Evolutionary conservation across 352 stramenopile genomes (phyloP), one percentile per base, ranked within the genome.

Genomic region (Globisporangium abappressorium): DNA sequence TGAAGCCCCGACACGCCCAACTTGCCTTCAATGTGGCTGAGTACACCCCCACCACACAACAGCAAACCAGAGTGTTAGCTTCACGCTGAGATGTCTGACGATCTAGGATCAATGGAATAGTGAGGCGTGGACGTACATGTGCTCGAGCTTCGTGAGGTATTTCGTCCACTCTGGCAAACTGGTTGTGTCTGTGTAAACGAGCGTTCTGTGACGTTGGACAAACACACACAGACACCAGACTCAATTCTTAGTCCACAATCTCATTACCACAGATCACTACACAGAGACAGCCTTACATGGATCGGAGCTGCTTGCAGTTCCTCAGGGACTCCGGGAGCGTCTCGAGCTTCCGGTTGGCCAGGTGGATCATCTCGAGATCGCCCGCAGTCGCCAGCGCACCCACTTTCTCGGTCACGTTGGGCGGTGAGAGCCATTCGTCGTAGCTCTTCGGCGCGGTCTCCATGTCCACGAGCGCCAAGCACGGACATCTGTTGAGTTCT

Each of bases 161-260:
- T 71, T 82, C 43, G 69, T 70, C 77, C 79, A 83, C 2, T 38
- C 53, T 6, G 79, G 75, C 15, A 87, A n/a, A 5, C 61, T 71
- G 14, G 64, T 33, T 0, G 71, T 87, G 53, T 83, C 70, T 0
- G 77, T 79, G 56, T 87, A 81, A 3, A 80, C 69, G 18, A 87
- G 63, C 0, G 79, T 74, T 15, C 77, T 87, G 41, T 2, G 6
- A n/a, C 4, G 6, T 49, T 8, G 5, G 1, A 8, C 41, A 47
- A 46, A 34, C 49, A 62, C 15, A 34, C 65, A 69, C 22, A 49
- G 1, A 60, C 26, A 30, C 4, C n/a, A 18, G 41, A 11, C 0
- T 18, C 12, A 34, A 20, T 20, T 33, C 0, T 24, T 11, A 54
- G 36, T 36, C 6, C 8, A 20, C 20, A 54, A 6, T 9, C 4